Conservation (phyloP, 2,329 filamentous ascomycete species). For the Emergomyces orientalis region DNA sequence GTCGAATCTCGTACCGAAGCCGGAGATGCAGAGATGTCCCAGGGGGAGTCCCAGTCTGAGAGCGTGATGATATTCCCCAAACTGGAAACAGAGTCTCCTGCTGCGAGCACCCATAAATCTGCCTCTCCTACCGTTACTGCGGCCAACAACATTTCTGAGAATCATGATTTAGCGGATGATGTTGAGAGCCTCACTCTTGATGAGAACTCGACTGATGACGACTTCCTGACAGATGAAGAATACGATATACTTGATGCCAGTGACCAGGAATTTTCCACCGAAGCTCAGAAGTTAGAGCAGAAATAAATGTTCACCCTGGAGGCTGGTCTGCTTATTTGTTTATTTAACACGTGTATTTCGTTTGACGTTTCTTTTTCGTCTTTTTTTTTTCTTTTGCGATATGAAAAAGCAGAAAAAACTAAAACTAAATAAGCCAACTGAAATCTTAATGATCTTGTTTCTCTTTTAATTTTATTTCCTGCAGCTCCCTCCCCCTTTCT, state of each 20-base stretch:
- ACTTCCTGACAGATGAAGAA: conserved; percentile 90
- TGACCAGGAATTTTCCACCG: conserved; percentile 68
- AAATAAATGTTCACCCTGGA: background rate
- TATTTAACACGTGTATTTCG: background rate
- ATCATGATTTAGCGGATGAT: conserved; percentile 46
- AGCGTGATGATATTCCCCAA: conserved; percentile 95
- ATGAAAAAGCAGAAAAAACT: background rate
- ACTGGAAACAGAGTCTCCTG: conserved; percentile 85
- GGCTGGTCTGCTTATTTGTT: background rate
- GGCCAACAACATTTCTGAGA: conserved; percentile 40
- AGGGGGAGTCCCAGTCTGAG: conserved; percentile 30
- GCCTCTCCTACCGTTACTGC: conserved; percentile 25
- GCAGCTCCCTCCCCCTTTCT: background rate
- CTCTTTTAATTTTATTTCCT: background rate
- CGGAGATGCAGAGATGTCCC: conserved; percentile 22
- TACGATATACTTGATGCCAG: conserved; percentile 95
- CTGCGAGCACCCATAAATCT: conserved; percentile 63
- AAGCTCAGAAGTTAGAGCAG: conserved; percentile 23
- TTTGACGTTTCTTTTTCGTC: background rate
- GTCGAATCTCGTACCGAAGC: conserved; percentile 3
- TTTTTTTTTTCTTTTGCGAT: background rate
- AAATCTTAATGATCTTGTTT: background rate
- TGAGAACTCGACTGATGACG: conserved; percentile 43
- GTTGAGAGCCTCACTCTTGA: conserved; percentile 49
- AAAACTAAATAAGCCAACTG: background rate